phyloP scores from a whole-genome alignment of 1,284 basidiomycete genomes.

The Ganoderma lucidum region DNA sequence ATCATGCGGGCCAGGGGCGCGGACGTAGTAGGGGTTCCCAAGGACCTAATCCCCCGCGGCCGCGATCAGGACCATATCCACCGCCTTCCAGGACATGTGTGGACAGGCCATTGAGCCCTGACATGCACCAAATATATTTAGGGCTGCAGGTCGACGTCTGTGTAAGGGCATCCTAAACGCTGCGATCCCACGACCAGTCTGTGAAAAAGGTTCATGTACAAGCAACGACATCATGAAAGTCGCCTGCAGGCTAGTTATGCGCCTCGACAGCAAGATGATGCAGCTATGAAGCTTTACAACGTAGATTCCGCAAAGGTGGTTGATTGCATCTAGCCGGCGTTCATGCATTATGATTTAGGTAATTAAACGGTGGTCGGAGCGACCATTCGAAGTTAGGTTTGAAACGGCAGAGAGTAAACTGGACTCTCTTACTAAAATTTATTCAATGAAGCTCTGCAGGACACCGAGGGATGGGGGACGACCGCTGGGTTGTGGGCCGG shows the following conservation, averaged over 20 bases:
- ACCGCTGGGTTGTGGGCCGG: neutral
- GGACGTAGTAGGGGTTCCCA: constrained; percentile 11
- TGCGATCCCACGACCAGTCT: neutral
- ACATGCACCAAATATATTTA: neutral
- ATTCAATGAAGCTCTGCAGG: neutral
- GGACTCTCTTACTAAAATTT: neutral
- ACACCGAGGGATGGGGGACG: neutral
- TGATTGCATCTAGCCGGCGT: neutral
- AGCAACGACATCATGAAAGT: neutral
- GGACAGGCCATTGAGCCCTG: constrained; percentile 11
- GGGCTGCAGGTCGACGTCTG: constrained; percentile 11
- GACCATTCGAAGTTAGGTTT: too few species aligned
- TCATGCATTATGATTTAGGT: neutral
- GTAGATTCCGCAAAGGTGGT: neutral
- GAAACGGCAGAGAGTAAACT: neutral
- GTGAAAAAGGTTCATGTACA: too few species aligned
- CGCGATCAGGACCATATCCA: too few species aligned
- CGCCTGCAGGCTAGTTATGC: neutral
- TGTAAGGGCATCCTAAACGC: constrained; percentile 15
- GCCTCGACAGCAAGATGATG: neutral
- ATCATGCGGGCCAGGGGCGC: constrained; percentile 2
- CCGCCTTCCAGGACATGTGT: constrained; percentile 12
- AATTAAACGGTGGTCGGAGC: too few species aligned
- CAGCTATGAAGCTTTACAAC: too few species aligned
- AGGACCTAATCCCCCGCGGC: neutral